Evolutionary conservation across 148 eudicot genomes (phyloP), one percentile per base, ranked within the genome.

Genomic region (Drosera capensis): DNA sequence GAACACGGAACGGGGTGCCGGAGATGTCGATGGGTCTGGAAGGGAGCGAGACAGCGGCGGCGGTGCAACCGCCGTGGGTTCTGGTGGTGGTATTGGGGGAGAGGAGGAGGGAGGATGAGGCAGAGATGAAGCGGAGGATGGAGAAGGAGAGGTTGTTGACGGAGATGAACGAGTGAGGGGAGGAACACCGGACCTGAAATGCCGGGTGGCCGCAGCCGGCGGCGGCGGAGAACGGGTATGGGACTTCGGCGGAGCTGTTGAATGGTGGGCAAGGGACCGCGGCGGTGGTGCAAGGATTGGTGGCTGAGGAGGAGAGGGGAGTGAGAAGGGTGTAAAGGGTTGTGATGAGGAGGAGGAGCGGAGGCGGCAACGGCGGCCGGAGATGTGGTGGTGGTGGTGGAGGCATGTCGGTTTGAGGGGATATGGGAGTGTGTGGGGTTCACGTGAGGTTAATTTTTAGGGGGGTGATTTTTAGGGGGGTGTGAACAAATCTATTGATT

Each of bases 171-270:
- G 68, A 37, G 54, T 50, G 54, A 28, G 54, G 54, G 16, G 54
- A 50, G 2, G 67, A 22, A 35, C 60, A 55, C 9, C 39, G 64
- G 63, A 73, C 23, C 25, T 62, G 71, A 56, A 78, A 73, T 2
- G 68, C 55, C 13, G 86, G 94, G 75, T 82, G 94, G 49, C 80
- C 84, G 21, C 75, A 73, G 42, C 73, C 75, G 0, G 74, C 65
- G 23, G 64, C 43, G 21, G 43, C 25, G 8, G 86, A 78, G 70
- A 82, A 72, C 0, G 86, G 86, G 54, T 46, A 78, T 0, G 83
- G 69, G 17, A 62, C 74, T n/a, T n/a, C n/a, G 1, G 68, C 41
- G 11, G 75, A 29, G 11, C 58, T 49, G 11, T 49, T 55, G 71
- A 82, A 74, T 0, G 85, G 93, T 14, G 85, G 85, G 51, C 82